Evolutionary conservation across 2,329 filamentous ascomycete genomes (phyloP).

Genomic region (Chrysosporium keratinophilum): DNA sequence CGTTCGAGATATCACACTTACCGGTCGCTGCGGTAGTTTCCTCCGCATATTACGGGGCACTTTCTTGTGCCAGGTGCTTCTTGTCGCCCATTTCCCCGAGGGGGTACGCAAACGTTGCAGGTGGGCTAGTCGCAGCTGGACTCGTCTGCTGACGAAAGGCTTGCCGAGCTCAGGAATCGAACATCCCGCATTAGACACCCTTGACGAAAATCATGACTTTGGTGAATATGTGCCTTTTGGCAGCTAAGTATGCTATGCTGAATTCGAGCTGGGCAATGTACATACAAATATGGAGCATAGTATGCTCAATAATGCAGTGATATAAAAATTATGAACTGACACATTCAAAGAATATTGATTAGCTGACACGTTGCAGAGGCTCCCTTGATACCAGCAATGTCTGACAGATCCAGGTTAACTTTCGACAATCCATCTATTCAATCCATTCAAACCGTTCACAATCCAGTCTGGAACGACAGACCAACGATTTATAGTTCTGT

Average conservation of each 20-base stretch:
- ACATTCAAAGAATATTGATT: neutral
- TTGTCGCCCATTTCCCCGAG: neutral
- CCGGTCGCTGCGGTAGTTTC: neutral
- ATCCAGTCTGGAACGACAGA: too few relatives aligned
- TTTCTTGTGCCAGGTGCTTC: too few relatives aligned
- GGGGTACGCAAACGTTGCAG: neutral
- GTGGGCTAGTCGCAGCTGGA: neutral
- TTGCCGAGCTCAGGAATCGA: too few relatives aligned
- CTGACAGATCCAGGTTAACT: too few relatives aligned
- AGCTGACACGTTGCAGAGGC: too few relatives aligned
- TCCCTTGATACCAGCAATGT: neutral
- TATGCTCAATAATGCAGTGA: neutral
- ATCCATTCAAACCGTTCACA: too few relatives aligned
- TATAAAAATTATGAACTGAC: neutral
- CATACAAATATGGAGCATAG: conserved; percentile 5
- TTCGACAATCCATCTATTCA: too few relatives aligned
- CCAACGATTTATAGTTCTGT: neutral
- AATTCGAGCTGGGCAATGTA: neutral
- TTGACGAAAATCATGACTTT: neutral
- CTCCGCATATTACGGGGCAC: too few relatives aligned
- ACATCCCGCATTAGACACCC: too few relatives aligned
- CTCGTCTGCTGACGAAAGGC: neutral
- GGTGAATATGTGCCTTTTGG: neutral
- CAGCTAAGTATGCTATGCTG: neutral
- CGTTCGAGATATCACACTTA: neutral